phyloP scores from a whole-genome alignment of 768 basidiomycete genomes.

The Saitozyma podzolica region DNA sequence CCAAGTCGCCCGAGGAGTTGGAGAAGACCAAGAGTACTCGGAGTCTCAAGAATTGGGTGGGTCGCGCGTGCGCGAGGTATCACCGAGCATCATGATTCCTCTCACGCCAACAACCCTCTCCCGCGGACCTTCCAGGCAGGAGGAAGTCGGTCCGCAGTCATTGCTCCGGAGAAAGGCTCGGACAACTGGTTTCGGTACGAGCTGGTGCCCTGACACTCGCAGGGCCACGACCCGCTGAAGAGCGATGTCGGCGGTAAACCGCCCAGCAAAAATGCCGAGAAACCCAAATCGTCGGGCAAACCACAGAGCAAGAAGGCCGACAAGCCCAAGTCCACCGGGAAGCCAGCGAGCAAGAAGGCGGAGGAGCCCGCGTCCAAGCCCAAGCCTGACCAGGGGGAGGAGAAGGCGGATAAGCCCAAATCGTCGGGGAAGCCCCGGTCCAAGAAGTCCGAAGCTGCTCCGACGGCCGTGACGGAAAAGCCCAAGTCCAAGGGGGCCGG shows the following conservation, averaged over 20 bases:
- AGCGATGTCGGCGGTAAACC: constrained; percentile 16
- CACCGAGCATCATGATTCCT: not conserved
- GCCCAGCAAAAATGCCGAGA: constrained; percentile 20
- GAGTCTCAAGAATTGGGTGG: constrained; percentile 52
- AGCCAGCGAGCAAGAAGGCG: constrained; percentile 17
- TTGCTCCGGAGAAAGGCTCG: not conserved
- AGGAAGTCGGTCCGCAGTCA: not conserved
- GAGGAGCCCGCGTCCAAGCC: not conserved
- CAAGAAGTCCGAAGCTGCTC: constrained; percentile 20
- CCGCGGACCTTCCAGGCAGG: no score
- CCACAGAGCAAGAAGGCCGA: constrained; percentile 16
- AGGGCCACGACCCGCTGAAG: constrained; percentile 50
- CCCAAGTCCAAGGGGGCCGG: constrained; percentile 5
- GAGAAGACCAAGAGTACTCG: constrained; percentile 48
- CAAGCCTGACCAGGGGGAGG: not conserved
- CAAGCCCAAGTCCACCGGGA: constrained; percentile 23
- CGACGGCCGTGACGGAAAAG: constrained; percentile 2
- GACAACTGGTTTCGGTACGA: not conserved
- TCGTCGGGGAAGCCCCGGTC: constrained; percentile 19
- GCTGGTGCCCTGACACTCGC: constrained; percentile 7
- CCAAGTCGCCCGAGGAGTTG: constrained; percentile 68
- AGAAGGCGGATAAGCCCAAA: constrained; percentile 12
- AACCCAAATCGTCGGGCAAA: constrained; percentile 11
- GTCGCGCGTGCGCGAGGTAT: constrained; percentile 10
- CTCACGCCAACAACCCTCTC: not conserved